phyloP scores from a whole-genome alignment of 2,329 filamentous ascomycete species.

The Xylaria sp. region DNA sequence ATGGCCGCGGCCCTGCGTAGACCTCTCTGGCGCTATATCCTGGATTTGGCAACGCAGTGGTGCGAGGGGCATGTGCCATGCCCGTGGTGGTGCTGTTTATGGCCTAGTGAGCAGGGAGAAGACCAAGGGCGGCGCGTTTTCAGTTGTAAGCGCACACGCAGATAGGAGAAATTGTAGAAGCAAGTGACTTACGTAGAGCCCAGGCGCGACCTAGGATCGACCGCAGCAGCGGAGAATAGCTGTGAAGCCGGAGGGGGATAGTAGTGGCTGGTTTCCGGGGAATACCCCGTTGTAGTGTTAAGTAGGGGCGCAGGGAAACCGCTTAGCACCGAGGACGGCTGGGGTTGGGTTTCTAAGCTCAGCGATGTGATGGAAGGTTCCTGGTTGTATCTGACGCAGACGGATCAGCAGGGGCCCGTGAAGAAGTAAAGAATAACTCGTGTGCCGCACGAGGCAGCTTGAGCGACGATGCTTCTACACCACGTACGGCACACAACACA shows the following conservation, averaged over 20 bases:
- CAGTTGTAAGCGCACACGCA: constrained; percentile 18
- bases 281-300: constrained; percentile 60
- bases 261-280: constrained; percentile 58
- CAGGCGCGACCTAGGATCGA: constrained; percentile 66
- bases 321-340: constrained; percentile 62
- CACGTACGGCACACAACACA: constrained; percentile 43
- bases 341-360: constrained; percentile 63
- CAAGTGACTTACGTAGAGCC: constrained; percentile 64
- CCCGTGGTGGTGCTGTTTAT: constrained; percentile 62
- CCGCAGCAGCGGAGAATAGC: constrained; percentile 53
- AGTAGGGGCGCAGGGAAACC: constrained; percentile 63
- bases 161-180: constrained; percentile 25
- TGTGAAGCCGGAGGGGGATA: constrained; percentile 57
- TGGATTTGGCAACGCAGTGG: constrained; percentile 64
- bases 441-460: constrained; percentile 49
- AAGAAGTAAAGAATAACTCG: constrained; percentile 44
- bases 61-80: constrained; percentile 68
- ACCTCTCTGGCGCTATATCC: constrained; percentile 64
- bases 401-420: constrained; percentile 50
- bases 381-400: constrained; percentile 63
- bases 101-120: constrained; percentile 51
- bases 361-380: constrained; percentile 62
- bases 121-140: constrained; percentile 9
- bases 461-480: constrained; percentile 52
- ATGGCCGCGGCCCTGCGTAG: constrained; percentile 63